Percentiles rank a stretch among this genome's conserved stretches.
Conservation (phyloP, 2,329 filamentous ascomycete species). For the Fusarium sp. region DNA sequence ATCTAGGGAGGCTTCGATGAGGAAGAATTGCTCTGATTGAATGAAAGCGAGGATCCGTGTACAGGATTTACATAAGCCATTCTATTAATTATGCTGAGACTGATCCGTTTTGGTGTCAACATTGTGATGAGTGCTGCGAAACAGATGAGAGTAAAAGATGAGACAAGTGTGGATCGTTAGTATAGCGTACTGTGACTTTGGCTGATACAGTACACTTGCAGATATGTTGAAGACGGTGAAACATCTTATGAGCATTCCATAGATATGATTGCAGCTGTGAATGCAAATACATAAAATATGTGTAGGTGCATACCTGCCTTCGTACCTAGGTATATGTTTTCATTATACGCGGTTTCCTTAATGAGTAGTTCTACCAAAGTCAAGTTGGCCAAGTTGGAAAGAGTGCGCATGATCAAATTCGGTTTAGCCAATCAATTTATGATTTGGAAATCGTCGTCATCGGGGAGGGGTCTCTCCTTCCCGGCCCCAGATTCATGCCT, state of each 20-base stretch:
- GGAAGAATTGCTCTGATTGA: slow-evolving; percentile 2
- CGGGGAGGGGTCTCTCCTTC: slow-evolving; percentile 16
- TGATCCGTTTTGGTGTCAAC: background rate
- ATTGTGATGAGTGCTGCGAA: slow-evolving; percentile 10
- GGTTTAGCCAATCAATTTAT: slow-evolving; percentile 9
- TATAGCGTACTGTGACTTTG: background rate
- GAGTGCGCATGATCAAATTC: background rate
- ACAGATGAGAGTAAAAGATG: background rate
- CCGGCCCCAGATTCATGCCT: slow-evolving; percentile 34
- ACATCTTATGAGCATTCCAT: no score
- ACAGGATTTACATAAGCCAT: slow-evolving; percentile 29
- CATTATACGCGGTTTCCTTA: background rate
- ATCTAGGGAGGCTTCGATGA: background rate
- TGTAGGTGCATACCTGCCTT: no score
- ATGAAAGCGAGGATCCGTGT: slow-evolving; percentile 15
- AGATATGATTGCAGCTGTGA: no score
- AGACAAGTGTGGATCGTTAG: slow-evolving; percentile 16
- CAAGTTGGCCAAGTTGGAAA: background rate
- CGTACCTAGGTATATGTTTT: no score
- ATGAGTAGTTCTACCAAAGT: no score
- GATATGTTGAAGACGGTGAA: background rate
- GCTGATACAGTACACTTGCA: background rate
- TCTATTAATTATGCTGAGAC: slow-evolving; percentile 21
- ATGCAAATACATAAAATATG: background rate
- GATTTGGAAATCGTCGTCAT: slow-evolving; percentile 28